Percentiles rank a stretch among this genome's conserved stretches.
Evolutionary conservation across 257 asterid species (phyloP).

Genomic region (Solanum peruvianum): DNA sequence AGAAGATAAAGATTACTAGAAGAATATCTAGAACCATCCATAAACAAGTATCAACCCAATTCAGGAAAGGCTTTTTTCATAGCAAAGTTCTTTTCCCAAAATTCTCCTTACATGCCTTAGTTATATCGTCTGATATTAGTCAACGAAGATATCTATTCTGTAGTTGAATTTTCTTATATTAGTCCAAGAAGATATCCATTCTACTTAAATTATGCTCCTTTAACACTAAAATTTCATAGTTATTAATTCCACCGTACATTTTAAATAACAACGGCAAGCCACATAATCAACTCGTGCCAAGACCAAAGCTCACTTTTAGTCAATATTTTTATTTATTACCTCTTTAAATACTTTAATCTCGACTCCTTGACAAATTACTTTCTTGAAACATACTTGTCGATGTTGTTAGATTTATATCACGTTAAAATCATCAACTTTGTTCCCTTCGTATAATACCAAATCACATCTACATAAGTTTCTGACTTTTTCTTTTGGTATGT

Average conservation of each 20-base stretch:
- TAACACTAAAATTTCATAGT: neutral
- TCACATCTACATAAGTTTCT: too few species aligned
- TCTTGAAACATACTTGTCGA: too few species aligned
- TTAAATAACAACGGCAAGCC: neutral
- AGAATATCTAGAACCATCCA: neutral
- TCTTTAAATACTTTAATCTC: neutral
- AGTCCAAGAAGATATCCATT: neutral
- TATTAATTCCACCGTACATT: neutral
- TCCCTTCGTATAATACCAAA: too few species aligned
- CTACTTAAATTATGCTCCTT: neutral
- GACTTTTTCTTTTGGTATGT: too few species aligned
- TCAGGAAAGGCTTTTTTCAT: neutral
- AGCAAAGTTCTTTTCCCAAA: neutral
- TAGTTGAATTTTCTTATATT: neutral
- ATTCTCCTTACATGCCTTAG: neutral
- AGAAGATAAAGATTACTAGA: neutral
- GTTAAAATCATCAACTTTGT: too few species aligned
- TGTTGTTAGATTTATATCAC: too few species aligned
- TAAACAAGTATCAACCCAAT: neutral
- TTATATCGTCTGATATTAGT: too few species aligned
- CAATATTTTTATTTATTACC: neutral
- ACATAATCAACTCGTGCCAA: neutral
- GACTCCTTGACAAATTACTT: too few species aligned
- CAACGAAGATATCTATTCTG: too few species aligned
- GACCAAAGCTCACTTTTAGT: neutral